Percentiles rank a stretch among this genome's conserved stretches.
Conservation (phyloP, 169 alveolate species). For the Babesia gibsoni region DNA sequence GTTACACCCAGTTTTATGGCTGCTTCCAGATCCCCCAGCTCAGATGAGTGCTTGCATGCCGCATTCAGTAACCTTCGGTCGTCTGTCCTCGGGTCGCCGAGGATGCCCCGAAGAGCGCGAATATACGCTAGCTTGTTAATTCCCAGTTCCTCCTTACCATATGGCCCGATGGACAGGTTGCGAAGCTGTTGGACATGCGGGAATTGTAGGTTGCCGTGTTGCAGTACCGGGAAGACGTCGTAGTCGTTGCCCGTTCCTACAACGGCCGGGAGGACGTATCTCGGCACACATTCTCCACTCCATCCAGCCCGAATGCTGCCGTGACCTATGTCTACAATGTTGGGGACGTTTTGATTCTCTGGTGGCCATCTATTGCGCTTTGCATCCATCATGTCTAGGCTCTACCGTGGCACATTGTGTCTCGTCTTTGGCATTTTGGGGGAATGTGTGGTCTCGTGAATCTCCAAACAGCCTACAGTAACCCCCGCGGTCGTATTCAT, state of each 20-base stretch:
- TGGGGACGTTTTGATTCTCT: too few species aligned
- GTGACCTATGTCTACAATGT: conserved; percentile 43
- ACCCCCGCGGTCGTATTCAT: too few species aligned
- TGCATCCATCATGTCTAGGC: too few species aligned
- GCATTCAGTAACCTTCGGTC: conserved; percentile 18
- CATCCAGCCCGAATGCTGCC: conserved; percentile 23
- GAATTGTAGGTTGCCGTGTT: not conserved
- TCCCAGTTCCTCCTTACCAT: not conserved
- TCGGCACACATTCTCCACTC: conserved; percentile 25
- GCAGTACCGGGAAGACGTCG: conserved; percentile 49
- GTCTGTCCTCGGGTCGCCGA: conserved; percentile 7
- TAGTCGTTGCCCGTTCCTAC: conserved; percentile 28
- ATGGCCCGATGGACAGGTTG: not conserved
- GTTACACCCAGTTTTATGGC: not conserved
- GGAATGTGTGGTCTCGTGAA: too few species aligned
- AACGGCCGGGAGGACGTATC: conserved; percentile 31
- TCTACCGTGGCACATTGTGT: too few species aligned
- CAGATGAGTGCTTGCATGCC: not conserved
- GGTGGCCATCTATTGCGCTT: too few species aligned
- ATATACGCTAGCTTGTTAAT: conserved; percentile 8
- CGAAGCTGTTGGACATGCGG: conserved; percentile 9
- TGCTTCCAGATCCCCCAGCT: not conserved
- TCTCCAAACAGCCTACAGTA: too few species aligned
- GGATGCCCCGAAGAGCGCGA: conserved; percentile 31
- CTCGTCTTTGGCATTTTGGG: too few species aligned